A percentile compares a stretch with the other conserved stretches of the same genome.
These are phyloP conservation scores for Fusarium sterilihyphosum DNA, from an alignment of 2,329 filamentous ascomycete genomes.

Conservation along the genomic window DNA sequence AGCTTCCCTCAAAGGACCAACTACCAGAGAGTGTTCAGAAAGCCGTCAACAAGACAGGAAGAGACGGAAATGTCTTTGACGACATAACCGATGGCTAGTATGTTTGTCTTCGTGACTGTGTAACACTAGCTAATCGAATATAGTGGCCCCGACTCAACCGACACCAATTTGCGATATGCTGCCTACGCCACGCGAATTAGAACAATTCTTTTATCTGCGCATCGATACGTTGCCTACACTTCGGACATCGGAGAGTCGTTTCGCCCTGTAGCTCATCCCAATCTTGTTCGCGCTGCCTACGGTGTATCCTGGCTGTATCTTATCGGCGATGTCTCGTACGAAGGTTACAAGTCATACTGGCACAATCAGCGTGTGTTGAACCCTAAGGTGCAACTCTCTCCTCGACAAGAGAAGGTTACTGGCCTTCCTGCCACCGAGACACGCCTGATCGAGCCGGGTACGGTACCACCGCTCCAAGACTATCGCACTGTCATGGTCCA, in stretches of 20 bases:
- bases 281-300: constrained; percentile 83
- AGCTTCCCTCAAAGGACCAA: constrained; percentile 60
- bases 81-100: constrained; percentile 83
- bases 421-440: constrained; percentile 53
- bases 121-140: constrained; percentile 11
- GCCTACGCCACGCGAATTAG: constrained; percentile 88
- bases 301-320: constrained; percentile 94
- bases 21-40: constrained; percentile 66
- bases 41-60: constrained; percentile 66
- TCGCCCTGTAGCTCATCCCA: constrained; percentile 88
- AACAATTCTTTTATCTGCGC: constrained; percentile 88
- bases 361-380: constrained; percentile 82
- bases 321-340: constrained; percentile 87
- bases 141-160: constrained; percentile 76
- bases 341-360: constrained; percentile 95
- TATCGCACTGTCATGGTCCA: constrained; percentile 92
- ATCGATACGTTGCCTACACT: constrained; percentile 97
- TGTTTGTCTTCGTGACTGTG: constrained; percentile 48
- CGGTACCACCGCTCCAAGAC: constrained; percentile 81
- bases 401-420: constrained; percentile 59
- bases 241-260: constrained; percentile 97
- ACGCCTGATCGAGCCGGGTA: constrained; percentile 49
- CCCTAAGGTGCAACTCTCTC: constrained; percentile 68
- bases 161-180: constrained; percentile 87
- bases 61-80: constrained; percentile 79